Evolutionary conservation across 73 alveolate genomes (phyloP).

Genomic region (Tetrahymena borealis): DNA sequence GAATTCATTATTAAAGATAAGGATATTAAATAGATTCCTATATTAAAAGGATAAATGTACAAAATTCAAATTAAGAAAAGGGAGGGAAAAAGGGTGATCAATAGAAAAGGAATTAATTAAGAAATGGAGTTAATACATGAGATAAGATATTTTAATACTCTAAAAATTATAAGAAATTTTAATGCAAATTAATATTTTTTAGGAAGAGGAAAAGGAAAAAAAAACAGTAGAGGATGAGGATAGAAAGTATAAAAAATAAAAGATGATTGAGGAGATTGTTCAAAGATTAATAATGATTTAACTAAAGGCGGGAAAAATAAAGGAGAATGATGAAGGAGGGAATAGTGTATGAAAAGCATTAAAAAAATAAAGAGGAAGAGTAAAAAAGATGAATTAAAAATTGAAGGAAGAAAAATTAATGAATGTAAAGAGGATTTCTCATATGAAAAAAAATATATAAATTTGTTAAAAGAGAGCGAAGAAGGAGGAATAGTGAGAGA

Average conservation of each 20-base stretch:
- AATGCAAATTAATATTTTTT: neutral
- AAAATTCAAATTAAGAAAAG: neutral
- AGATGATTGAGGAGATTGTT: neutral
- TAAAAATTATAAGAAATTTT: neutral
- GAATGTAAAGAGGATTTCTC: no score
- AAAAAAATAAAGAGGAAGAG: neutral
- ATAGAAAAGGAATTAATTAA: neutral
- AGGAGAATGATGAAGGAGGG: neutral
- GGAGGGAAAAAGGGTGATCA: neutral
- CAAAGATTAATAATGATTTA: neutral
- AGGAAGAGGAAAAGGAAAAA: no score
- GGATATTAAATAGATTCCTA: neutral
- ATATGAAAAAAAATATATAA: no score
- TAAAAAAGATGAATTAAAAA: no score
- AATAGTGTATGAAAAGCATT: neutral
- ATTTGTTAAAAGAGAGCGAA: no score
- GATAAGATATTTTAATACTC: neutral
- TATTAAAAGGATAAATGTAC: neutral
- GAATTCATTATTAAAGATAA: neutral
- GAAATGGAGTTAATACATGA: neutral
- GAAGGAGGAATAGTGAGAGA: no score
- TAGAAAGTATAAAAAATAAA: neutral
- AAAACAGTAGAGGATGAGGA: neutral
- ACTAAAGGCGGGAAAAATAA: neutral
- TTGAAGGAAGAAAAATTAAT: neutral